phyloP scores from a whole-genome alignment of 371 early-diverging fungal species.

The Zychaea mexicana region DNA sequence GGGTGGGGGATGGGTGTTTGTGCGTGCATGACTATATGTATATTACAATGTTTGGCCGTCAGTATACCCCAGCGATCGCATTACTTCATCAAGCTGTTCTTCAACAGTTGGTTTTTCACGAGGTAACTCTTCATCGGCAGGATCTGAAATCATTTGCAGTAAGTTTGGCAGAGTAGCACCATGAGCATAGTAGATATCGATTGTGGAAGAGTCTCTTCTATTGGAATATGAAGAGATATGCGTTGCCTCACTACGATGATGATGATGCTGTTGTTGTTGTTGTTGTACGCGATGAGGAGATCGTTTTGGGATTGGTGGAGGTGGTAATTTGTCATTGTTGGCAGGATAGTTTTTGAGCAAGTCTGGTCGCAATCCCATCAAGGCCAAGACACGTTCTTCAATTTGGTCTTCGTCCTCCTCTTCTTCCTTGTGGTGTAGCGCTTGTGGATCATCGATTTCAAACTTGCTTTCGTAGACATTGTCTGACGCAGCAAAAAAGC shows the following conservation, averaged over 20 bases:
- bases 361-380: constrained; percentile 18
- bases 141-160: constrained; percentile 39
- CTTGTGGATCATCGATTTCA: not conserved
- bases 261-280: constrained; percentile 2
- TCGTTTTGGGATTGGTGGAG: constrained; percentile 44
- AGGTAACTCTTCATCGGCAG: not conserved
- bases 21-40: not conserved
- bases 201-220: constrained; percentile 12
- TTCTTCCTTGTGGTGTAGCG: constrained; percentile 5
- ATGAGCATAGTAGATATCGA: constrained; percentile 44
- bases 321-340: not conserved
- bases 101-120: constrained; percentile 25
- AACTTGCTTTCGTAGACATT: not conserved
- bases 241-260: constrained; percentile 4
- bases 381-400: constrained; percentile 21
- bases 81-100: constrained; percentile 43
- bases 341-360: not conserved
- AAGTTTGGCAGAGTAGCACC: constrained; percentile 36
- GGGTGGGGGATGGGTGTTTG: not conserved
- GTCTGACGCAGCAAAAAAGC: constrained; percentile 13
- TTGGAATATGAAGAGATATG: constrained; percentile 5
- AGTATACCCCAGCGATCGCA: constrained; percentile 17
- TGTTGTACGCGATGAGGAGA: constrained; percentile 34
- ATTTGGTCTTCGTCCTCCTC: constrained; percentile 26
- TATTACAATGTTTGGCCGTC: not conserved